Evolutionary conservation across 2,329 filamentous ascomycete genomes (phyloP).

Genomic region (Alternaria dauci): DNA sequence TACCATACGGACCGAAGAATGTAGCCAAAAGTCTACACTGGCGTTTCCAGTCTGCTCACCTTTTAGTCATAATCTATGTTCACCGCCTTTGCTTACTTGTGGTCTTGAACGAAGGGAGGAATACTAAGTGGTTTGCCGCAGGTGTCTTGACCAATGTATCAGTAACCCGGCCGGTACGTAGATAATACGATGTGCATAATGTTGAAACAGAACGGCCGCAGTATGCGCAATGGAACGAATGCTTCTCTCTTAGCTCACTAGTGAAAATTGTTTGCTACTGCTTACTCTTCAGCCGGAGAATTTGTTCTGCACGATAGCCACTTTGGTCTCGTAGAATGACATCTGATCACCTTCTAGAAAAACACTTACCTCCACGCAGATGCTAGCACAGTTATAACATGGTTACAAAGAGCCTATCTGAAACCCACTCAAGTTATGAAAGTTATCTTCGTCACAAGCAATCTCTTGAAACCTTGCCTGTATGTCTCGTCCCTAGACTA

Average conservation of each 20-base stretch:
- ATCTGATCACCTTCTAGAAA: not conserved
- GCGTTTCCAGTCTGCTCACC: not conserved
- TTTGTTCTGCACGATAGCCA: not conserved
- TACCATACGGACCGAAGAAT: not conserved
- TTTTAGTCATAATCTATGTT: conserved; percentile 1
- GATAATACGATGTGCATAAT: not conserved
- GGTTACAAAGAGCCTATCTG: not conserved
- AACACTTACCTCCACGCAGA: not conserved
- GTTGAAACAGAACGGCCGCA: not conserved
- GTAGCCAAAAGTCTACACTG: not conserved
- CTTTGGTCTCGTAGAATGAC: not conserved
- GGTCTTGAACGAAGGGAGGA: not conserved
- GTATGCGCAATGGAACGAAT: not conserved
- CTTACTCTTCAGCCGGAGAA: not conserved
- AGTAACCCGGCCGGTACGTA: not conserved
- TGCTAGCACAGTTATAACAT: not conserved
- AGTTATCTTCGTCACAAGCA: not conserved
- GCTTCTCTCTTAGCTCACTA: not conserved
- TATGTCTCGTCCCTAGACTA: not conserved
- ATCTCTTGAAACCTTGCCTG: not conserved
- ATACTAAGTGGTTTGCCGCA: not conserved
- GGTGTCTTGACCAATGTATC: not conserved
- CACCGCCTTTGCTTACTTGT: not conserved
- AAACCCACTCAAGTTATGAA: not conserved
- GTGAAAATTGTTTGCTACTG: not conserved